phyloP scores from a whole-genome alignment of 2,329 filamentous ascomycete species.

The Diaporthe citriasiana region DNA sequence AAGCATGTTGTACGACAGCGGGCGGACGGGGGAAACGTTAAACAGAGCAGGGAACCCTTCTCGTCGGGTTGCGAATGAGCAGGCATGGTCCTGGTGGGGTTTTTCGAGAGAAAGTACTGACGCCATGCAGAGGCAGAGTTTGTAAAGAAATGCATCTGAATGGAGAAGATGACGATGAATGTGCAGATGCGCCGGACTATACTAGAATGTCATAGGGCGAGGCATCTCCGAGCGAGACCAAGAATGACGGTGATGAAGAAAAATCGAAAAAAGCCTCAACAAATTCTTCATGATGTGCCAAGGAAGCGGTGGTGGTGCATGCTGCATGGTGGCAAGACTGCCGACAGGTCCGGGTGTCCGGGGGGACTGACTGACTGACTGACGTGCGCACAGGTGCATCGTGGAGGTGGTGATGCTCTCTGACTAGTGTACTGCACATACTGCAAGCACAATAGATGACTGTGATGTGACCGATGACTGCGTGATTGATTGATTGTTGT shows the following conservation, averaged over 20 bases:
- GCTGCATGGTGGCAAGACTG: conserved; percentile 29
- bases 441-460: not conserved
- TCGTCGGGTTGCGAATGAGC: not conserved
- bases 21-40: not conserved
- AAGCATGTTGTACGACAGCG: conserved; percentile 17
- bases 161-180: conserved; percentile 11
- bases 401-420: conserved; percentile 29
- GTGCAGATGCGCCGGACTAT: not conserved
- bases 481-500: not conserved
- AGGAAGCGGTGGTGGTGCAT: conserved; percentile 3
- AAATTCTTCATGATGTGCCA: conserved; percentile 19
- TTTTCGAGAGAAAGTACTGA: not conserved
- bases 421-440: not conserved
- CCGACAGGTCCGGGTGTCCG: conserved; percentile 23
- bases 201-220: conserved; percentile 6
- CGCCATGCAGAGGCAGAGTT: conserved; percentile 15
- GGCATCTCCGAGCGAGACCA: not conserved
- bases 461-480: conserved; percentile 3
- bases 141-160: not conserved
- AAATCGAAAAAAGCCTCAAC: conserved; percentile 1
- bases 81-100: not conserved
- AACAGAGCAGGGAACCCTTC: conserved; percentile 3
- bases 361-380: conserved; percentile 6
- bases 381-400: conserved; percentile 28
- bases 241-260: not conserved